Percentiles rank a stretch among this genome's conserved stretches.
These are phyloP conservation scores for Solanum virginianum DNA, from an alignment of 257 asterid genomes.

Conservation along the genomic window DNA sequence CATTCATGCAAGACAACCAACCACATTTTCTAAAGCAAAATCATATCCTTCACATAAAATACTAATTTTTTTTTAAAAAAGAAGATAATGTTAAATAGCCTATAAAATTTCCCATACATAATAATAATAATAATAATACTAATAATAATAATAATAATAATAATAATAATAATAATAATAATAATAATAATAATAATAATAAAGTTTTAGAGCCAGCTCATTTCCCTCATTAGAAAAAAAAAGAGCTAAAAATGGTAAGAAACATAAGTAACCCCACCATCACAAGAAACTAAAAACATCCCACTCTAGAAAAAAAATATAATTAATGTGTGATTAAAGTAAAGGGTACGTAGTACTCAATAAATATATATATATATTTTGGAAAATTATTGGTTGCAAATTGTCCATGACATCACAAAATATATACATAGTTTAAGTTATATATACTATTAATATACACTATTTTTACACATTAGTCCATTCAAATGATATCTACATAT, in stretches of 20 bases:
- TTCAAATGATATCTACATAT: neutral
- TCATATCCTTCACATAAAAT: slow-evolving; percentile 1
- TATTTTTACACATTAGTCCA: neutral
- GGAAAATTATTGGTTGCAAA: neutral
- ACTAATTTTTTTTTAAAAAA: neutral
- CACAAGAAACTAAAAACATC: slow-evolving; percentile 21
- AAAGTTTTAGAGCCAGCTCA: slow-evolving; percentile 30
- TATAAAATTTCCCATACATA: slow-evolving; percentile 6
- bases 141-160: too few relatives aligned
- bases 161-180: too few relatives aligned
- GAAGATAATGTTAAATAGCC: slow-evolving; percentile 4
- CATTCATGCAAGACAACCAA: slow-evolving; percentile 53
- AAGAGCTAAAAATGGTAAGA: slow-evolving; percentile 24
- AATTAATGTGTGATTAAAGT: neutral
- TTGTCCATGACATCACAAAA: neutral
- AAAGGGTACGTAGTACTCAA: neutral
- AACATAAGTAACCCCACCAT: slow-evolving; percentile 20
- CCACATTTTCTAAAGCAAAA: slow-evolving; percentile 37
- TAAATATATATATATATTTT: neutral
- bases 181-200: neutral
- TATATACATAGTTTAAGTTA: neutral
- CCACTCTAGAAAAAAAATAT: neutral
- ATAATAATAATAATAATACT: too few relatives aligned
- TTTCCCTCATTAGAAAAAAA: slow-evolving; percentile 6
- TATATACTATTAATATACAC: too few relatives aligned